phyloP scores from a whole-genome alignment of 202 grass and related monocot species.

The Dendrocalamus latiflorus region DNA sequence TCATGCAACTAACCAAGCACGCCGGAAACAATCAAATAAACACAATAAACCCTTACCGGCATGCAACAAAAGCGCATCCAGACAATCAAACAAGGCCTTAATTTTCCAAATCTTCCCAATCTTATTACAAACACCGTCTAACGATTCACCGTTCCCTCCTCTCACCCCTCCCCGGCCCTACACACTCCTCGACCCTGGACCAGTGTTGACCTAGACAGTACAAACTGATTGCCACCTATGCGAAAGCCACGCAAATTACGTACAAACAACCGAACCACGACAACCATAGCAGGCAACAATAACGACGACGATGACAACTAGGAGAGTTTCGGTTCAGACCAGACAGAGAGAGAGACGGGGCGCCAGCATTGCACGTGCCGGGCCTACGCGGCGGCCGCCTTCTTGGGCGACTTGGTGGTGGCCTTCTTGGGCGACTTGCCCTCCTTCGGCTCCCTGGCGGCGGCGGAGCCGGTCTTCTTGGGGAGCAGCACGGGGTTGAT shows the following conservation, averaged over 20 bases:
- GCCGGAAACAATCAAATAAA: neutral
- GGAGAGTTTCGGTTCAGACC: slow-evolving; percentile 21
- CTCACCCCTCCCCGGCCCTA: slow-evolving; percentile 1
- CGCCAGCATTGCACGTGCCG: neutral
- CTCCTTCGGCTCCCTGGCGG: slow-evolving; percentile 34
- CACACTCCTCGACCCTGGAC: slow-evolving; percentile 27
- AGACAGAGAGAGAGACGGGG: neutral
- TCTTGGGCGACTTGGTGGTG: slow-evolving; percentile 63
- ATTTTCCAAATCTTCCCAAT: slow-evolving; percentile 38
- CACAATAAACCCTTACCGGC: neutral
- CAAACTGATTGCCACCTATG: slow-evolving; percentile 21
- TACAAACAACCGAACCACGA: slow-evolving; percentile 19
- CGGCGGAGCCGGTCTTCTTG: slow-evolving; percentile 44
- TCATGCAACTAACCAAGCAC: neutral
- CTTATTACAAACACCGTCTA: slow-evolving; percentile 39
- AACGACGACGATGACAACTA: slow-evolving; percentile 14
- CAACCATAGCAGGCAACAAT: neutral
- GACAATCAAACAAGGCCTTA: neutral
- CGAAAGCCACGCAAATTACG: slow-evolving; percentile 30
- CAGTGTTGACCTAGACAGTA: slow-evolving; percentile 39
- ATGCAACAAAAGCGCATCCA: neutral
- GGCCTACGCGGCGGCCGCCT: slow-evolving; percentile 40
- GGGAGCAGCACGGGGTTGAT: slow-evolving; percentile 79
- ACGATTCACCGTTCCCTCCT: slow-evolving; percentile 22
- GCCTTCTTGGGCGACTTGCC: slow-evolving; percentile 58